phyloP scores from a whole-genome alignment of 2,329 filamentous ascomycete species.

The Penicillium crustosum region DNA sequence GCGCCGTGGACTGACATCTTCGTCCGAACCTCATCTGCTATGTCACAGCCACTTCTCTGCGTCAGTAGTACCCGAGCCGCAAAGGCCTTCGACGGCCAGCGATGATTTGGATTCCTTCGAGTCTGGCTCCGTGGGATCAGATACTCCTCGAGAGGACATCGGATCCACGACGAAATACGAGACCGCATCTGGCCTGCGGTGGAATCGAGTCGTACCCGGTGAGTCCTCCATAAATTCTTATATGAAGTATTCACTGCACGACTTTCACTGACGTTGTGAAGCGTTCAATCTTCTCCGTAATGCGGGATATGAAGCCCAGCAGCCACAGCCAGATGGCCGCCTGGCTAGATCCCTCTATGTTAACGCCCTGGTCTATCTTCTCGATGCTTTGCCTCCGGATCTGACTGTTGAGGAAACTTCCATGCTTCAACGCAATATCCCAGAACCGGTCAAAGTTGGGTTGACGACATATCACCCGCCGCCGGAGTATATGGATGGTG shows the following conservation, averaged over 20 bases:
- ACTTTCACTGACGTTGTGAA: conserved; percentile 16
- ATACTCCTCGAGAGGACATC: conserved; percentile 12
- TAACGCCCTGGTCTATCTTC: conserved; percentile 39
- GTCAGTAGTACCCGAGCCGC: neutral
- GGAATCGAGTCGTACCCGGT: conserved; percentile 40
- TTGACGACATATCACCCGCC: conserved; percentile 9
- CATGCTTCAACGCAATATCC: conserved; percentile 31
- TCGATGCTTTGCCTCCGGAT: conserved; percentile 37
- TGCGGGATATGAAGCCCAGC: conserved; percentile 38
- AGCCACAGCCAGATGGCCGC: conserved; percentile 31
- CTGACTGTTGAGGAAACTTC: conserved; percentile 31
- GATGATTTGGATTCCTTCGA: conserved; percentile 21
- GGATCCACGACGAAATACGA: conserved; percentile 28
- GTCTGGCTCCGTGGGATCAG: conserved; percentile 16
- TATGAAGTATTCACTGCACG: neutral
- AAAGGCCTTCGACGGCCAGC: conserved; percentile 23
- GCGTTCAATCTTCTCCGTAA: conserved; percentile 40
- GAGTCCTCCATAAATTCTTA: neutral
- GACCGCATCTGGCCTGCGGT: conserved; percentile 33
- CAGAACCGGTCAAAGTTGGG: conserved; percentile 21
- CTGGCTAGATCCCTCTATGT: conserved; percentile 38
- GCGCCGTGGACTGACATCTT: conserved; percentile 8
- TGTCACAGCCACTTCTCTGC: conserved; percentile 1
- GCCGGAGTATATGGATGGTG: neutral
- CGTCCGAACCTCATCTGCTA: conserved; percentile 21